Conservation (phyloP, 371 early-diverging fungal species). For the Phascolomyces articulosus region DNA sequence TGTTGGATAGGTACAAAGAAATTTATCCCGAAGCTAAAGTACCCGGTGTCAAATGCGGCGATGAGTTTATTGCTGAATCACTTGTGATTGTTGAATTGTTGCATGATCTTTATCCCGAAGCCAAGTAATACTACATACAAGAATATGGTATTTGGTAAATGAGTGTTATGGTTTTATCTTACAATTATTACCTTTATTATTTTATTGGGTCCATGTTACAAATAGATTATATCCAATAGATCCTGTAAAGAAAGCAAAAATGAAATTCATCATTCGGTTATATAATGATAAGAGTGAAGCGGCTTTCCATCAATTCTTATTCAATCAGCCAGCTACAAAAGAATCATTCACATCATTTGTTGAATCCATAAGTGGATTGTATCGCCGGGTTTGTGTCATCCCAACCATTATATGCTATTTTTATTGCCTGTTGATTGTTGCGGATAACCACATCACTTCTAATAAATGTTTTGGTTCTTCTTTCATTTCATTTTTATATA, state of each 20-base stretch:
- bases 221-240: neutral
- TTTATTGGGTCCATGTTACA: too few relatives aligned
- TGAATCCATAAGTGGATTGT: neutral
- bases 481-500: constrained; percentile 2
- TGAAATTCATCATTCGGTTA: neutral
- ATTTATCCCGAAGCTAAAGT: neutral
- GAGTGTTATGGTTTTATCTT: too few relatives aligned
- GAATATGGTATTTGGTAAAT: too few relatives aligned
- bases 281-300: neutral
- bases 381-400: too few relatives aligned
- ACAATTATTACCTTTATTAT: neutral
- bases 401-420: neutral
- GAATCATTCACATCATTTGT: neutral
- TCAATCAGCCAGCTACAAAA: too few relatives aligned
- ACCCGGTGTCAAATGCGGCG: neutral
- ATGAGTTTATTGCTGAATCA: constrained; percentile 36
- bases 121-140: neutral
- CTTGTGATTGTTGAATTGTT: constrained; percentile 49
- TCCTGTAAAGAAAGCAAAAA: constrained; percentile 5
- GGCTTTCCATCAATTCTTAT: too few relatives aligned
- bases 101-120: constrained; percentile 32
- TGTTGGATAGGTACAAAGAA: too few relatives aligned
- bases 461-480: too few relatives aligned
- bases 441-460: too few relatives aligned
- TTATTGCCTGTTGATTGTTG: too few relatives aligned